Evolutionary conservation across 345 rosid genomes (phyloP).

Genomic region (Sonneratia alba): DNA sequence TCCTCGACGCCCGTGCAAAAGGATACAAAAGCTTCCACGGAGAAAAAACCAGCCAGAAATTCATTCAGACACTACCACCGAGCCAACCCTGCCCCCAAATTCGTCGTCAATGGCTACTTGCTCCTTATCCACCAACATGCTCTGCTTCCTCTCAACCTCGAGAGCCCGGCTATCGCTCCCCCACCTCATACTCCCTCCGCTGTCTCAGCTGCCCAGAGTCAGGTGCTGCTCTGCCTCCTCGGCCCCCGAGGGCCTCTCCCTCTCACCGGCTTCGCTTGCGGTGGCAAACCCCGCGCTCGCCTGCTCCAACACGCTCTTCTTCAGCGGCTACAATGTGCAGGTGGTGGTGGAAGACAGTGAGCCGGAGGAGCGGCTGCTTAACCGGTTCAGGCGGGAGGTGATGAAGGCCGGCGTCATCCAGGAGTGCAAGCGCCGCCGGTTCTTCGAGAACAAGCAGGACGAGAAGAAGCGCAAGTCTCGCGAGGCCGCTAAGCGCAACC

Average conservation of each 20-base stretch:
- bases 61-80: too few species aligned
- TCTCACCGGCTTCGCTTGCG: neutral
- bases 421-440: constrained; percentile 22
- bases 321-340: constrained; percentile 21
- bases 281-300: constrained; percentile 23
- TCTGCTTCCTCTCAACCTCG: constrained; percentile 52
- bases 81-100: too few species aligned
- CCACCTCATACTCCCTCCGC: too few species aligned
- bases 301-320: constrained; percentile 18
- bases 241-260: constrained; percentile 21
- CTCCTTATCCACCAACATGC: constrained; percentile 29
- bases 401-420: constrained; percentile 23
- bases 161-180: constrained; percentile 22
- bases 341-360: constrained; percentile 21
- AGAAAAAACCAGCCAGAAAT: too few species aligned
- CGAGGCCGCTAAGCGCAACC: constrained; percentile 20
- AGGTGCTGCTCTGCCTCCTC: constrained; percentile 8
- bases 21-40: too few species aligned
- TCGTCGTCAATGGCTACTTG: constrained; percentile 36
- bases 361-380: constrained; percentile 23
- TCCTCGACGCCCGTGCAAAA: too few species aligned
- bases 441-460: constrained; percentile 23
- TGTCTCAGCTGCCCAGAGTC: constrained; percentile 14
- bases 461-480: constrained; percentile 23
- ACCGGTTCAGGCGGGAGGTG: constrained; percentile 26